Percentiles rank a stretch among this genome's conserved stretches.
phyloP scores from a whole-genome alignment of 345 rosid genomes.

The Eucalyptus urophylla region DNA sequence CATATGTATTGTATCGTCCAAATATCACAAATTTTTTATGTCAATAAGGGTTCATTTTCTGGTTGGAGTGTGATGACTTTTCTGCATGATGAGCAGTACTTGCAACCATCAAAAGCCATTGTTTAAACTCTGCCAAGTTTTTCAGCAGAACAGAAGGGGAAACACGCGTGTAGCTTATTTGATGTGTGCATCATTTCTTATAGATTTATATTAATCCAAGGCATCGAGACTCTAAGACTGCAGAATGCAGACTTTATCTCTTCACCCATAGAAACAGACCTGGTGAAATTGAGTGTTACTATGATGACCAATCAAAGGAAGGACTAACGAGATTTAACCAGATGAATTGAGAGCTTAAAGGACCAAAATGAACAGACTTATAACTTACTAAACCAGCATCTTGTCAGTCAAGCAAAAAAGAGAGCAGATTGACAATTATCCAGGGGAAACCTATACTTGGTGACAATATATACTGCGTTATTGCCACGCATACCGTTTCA shows the following conservation, averaged over 20 bases:
- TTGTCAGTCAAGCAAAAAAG: neutral
- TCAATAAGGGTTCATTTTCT: neutral
- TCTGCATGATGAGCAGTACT: neutral
- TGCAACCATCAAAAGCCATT: neutral
- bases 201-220: neutral
- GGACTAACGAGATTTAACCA: neutral
- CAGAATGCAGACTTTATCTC: neutral
- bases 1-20: neutral
- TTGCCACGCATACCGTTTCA: neutral
- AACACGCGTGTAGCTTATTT: neutral
- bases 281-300: neutral
- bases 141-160: neutral
- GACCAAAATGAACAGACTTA: neutral
- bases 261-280: neutral
- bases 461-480: neutral
- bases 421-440: neutral
- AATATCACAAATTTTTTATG: neutral
- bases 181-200: neutral
- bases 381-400: neutral
- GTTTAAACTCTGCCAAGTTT: neutral
- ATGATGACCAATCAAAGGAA: neutral
- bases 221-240: neutral
- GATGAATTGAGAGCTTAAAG: neutral
- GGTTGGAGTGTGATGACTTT: neutral
- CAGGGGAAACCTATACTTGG: neutral